Conservation (phyloP, 2,329 filamentous ascomycete species). For the Ophiognomonia clavigignenti-juglandacearum region DNA sequence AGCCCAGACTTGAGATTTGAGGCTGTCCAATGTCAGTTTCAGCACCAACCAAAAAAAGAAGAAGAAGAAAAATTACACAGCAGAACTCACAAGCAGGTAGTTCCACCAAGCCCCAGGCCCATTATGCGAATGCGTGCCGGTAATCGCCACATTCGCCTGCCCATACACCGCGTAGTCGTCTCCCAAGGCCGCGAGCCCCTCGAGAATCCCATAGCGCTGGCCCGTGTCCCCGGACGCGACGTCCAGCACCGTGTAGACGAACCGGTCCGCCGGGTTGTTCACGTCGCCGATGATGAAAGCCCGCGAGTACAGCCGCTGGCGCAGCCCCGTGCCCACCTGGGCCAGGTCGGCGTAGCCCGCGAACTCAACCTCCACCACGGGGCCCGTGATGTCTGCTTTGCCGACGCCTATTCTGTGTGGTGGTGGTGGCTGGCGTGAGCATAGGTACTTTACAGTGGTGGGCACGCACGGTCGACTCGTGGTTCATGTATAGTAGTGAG, state of each 20-base stretch:
- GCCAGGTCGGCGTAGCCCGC: constrained; percentile 87
- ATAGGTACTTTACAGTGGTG: too few relatives aligned
- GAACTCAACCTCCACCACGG: constrained; percentile 84
- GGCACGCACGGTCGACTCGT: too few relatives aligned
- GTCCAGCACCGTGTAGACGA: constrained; percentile 85
- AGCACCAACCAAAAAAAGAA: too few relatives aligned
- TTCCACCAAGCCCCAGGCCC: constrained; percentile 93
- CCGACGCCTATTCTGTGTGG: constrained; percentile 41
- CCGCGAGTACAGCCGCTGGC: constrained; percentile 82
- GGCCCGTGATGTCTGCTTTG: constrained; percentile 59
- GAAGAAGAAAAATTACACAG: background rate
- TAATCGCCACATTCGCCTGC: constrained; percentile 79
- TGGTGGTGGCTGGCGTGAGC: too few relatives aligned
- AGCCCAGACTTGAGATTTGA: constrained; percentile 83
- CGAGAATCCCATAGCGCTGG: constrained; percentile 78
- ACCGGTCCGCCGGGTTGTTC: constrained; percentile 61
- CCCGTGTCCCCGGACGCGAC: constrained; percentile 86
- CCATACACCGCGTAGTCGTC: constrained; percentile 69
- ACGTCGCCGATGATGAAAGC: constrained; percentile 80
- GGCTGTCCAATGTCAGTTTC: constrained; percentile 35
- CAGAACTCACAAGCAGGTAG: constrained; percentile 58
- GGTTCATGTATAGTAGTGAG: too few relatives aligned
- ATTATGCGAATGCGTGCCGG: constrained; percentile 88
- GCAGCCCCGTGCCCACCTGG: constrained; percentile 77
- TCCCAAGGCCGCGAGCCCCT: constrained; percentile 66